phyloP scores from a whole-genome alignment of 2,329 filamentous ascomycete genomes.

The Hypoxylon sp. region DNA sequence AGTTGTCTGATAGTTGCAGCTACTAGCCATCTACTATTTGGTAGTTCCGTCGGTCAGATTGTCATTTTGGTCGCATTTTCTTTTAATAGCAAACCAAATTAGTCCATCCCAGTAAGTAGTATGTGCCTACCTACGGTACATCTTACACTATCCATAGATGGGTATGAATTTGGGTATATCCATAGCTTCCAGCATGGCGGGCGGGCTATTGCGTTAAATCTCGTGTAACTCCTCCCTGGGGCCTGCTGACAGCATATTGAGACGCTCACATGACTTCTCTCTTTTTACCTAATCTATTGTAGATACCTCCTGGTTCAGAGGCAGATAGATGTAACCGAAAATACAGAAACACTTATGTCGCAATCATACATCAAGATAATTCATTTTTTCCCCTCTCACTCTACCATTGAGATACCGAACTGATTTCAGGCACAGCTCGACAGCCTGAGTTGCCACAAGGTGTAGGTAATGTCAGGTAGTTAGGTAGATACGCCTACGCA shows the following conservation, averaged over 20 bases:
- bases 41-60: conserved; percentile 5
- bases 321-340: not conserved
- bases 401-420: not conserved
- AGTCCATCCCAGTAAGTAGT: not conserved
- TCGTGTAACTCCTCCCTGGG: conserved; percentile 23
- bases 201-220: conserved; percentile 25
- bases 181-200: conserved; percentile 7
- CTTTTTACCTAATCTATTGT: not conserved
- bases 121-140: no score
- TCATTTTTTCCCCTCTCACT: not conserved
- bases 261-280: conserved; percentile 38
- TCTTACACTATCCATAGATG: not conserved
- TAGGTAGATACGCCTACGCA: conserved; percentile 17
- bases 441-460: conserved; percentile 15
- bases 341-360: not conserved
- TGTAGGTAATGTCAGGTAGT: not conserved
- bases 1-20: conserved; percentile 19
- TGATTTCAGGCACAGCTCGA: conserved; percentile 1
- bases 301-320: not conserved
- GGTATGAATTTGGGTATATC: not conserved
- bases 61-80: not conserved
- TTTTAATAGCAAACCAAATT: not conserved
- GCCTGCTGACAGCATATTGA: conserved; percentile 35
- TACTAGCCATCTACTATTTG: conserved; percentile 24
- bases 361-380: not conserved